These are phyloP conservation scores for Prinsepia uniflora DNA, from an alignment of 306 rosid species.

Conservation along the genomic window DNA sequence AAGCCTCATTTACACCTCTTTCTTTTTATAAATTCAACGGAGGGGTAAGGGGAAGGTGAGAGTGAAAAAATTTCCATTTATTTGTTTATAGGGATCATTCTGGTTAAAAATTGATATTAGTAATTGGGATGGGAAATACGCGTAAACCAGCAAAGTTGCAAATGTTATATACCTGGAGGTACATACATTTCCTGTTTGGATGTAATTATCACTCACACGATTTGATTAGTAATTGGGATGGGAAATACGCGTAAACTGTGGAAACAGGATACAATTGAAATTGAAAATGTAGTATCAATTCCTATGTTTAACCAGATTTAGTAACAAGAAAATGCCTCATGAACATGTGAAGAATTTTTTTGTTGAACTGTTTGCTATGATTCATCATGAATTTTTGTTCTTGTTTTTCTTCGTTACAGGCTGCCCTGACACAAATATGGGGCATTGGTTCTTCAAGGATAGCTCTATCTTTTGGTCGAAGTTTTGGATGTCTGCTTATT, in stretches of 20 bases:
- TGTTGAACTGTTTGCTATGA: neutral
- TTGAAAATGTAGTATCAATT: neutral
- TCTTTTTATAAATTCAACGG: neutral
- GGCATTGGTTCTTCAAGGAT: constrained; percentile 37
- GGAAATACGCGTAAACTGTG: neutral
- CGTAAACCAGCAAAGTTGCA: constrained; percentile 58
- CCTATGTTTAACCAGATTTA: neutral
- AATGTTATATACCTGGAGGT: constrained; percentile 64
- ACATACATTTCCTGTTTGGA: constrained; percentile 17
- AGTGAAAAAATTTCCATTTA: neutral
- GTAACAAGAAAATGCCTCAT: neutral
- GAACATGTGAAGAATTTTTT: neutral
- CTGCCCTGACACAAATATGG: constrained; percentile 59
- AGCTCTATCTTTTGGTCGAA: constrained; percentile 49
- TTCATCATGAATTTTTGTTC: neutral
- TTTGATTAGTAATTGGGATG: neutral
- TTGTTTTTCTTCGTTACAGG: constrained; percentile 36
- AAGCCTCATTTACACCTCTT: neutral
- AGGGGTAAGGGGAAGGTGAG: neutral
- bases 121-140: no score
- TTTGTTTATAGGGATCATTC: neutral
- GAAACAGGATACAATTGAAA: neutral
- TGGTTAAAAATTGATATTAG: neutral
- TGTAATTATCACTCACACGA: neutral
- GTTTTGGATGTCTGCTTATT: constrained; percentile 54